Evolutionary conservation across 257 asterid species (phyloP).

Genomic region (Echium plantagineum): DNA sequence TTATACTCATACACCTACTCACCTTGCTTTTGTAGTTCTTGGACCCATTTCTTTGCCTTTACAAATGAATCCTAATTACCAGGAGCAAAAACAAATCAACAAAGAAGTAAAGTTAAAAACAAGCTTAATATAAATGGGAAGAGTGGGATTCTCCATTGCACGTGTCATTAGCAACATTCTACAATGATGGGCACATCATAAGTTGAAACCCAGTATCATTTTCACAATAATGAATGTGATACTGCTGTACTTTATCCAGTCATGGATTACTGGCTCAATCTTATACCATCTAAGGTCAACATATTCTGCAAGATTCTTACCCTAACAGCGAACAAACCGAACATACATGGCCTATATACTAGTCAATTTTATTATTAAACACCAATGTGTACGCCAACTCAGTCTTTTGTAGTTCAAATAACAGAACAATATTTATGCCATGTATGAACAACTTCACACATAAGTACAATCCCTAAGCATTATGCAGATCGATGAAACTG

Average conservation of each 20-base stretch:
- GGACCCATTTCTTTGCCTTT: constrained; percentile 97
- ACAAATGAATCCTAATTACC: constrained; percentile 56
- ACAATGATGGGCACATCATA: not conserved
- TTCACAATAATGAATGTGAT: not conserved
- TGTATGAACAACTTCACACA: not conserved
- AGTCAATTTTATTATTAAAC: not conserved
- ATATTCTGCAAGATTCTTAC: not conserved
- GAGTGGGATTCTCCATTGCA: not conserved
- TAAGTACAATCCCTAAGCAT: too few relatives aligned
- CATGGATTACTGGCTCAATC: not conserved
- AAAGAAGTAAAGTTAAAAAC: not conserved
- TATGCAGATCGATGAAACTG: too few relatives aligned
- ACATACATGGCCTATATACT: not conserved
- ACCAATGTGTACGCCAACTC: not conserved
- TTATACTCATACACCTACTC: not conserved
- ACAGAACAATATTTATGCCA: not conserved
- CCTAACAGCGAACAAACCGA: not conserved
- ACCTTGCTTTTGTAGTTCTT: constrained; percentile 97
- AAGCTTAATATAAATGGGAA: not conserved
- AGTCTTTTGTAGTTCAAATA: not conserved
- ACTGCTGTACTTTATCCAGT: not conserved
- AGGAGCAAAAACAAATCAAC: not conserved
- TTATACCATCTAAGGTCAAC: not conserved
- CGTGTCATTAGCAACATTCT: not conserved
- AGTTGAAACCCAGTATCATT: not conserved